These are phyloP conservation scores for Russula virescens DNA, from an alignment of 768 basidiomycete species.

Conservation along the genomic window DNA sequence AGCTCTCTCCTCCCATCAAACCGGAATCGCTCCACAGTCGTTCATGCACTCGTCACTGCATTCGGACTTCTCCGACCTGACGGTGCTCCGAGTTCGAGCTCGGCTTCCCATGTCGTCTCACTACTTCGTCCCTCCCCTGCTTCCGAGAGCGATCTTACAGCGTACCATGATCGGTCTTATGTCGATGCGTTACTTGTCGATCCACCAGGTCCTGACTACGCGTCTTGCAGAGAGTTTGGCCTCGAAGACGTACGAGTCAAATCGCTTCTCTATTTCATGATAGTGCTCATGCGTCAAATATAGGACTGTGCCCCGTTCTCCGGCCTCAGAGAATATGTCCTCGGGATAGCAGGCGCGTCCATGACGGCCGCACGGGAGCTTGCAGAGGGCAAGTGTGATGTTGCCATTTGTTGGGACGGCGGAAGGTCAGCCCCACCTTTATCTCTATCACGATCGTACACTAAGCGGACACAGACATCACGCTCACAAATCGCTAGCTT, in stretches of 20 bases:
- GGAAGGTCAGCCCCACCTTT: constrained; percentile 49
- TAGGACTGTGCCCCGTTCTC: constrained; percentile 83
- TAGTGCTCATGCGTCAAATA: background rate
- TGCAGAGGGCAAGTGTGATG: constrained; percentile 42
- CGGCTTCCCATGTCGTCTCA: background rate
- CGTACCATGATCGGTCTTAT: constrained; percentile 20
- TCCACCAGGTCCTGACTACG: constrained; percentile 3
- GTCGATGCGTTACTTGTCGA: constrained; percentile 14
- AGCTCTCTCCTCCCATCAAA: constrained; percentile 32
- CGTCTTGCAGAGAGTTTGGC: constrained; percentile 42
- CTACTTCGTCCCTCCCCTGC: constrained; percentile 15
- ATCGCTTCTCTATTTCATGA: background rate
- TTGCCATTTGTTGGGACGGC: constrained; percentile 88
- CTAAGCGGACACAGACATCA: constrained; percentile 56
- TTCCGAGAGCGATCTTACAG: constrained; percentile 8
- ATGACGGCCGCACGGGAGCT: constrained; percentile 67
- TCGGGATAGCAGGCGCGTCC: constrained; percentile 68
- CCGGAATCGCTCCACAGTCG: constrained; percentile 27
- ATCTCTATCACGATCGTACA: background rate
- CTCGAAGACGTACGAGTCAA: constrained; percentile 46
- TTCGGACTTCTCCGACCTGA: constrained; percentile 20
- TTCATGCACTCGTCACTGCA: constrained; percentile 28
- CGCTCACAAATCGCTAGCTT: constrained; percentile 67
- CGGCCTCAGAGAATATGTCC: constrained; percentile 62
- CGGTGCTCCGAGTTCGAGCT: background rate